phyloP scores from a whole-genome alignment of 805 yeast species.

The Scheffersomyces ergatensis region DNA sequence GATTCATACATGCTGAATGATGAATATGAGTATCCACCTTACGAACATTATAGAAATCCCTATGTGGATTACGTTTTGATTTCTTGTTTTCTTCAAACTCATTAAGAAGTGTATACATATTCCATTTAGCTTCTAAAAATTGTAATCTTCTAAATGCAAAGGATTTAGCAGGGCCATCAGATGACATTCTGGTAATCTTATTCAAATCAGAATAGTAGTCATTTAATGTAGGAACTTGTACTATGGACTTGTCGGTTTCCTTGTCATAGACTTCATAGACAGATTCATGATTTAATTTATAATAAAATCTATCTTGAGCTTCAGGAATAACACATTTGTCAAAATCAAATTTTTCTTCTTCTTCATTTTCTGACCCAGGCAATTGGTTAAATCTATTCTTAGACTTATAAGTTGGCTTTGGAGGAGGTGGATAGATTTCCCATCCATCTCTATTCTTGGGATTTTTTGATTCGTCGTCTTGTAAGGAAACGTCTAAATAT shows the following conservation, averaged over 20 bases:
- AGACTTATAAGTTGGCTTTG: constrained; percentile 78
- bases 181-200: constrained; percentile 65
- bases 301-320: constrained; percentile 37
- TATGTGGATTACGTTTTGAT: constrained; percentile 89
- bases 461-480: constrained; percentile 63
- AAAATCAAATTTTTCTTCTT: constrained; percentile 58
- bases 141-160: constrained; percentile 93
- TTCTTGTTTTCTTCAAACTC: constrained; percentile 92
- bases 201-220: constrained; percentile 87
- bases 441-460: constrained; percentile 78
- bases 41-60: constrained; percentile 95
- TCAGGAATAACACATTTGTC: constrained; percentile 55
- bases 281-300: constrained; percentile 56
- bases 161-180: constrained; percentile 95
- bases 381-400: constrained; percentile 50
- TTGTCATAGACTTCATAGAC: constrained; percentile 61
- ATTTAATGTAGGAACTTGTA: constrained; percentile 73
- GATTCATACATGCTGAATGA: constrained; percentile 99
- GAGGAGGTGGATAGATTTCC: constrained; percentile 90
- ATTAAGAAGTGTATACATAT: constrained; percentile 79
- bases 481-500: constrained; percentile 70
- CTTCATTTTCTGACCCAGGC: constrained; percentile 27
- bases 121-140: constrained; percentile 96
- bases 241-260: constrained; percentile 32
- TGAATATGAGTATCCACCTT: constrained; percentile 98